phyloP scores from a whole-genome alignment of 1,284 basidiomycete genomes.

The Rugosomyces carneus region DNA sequence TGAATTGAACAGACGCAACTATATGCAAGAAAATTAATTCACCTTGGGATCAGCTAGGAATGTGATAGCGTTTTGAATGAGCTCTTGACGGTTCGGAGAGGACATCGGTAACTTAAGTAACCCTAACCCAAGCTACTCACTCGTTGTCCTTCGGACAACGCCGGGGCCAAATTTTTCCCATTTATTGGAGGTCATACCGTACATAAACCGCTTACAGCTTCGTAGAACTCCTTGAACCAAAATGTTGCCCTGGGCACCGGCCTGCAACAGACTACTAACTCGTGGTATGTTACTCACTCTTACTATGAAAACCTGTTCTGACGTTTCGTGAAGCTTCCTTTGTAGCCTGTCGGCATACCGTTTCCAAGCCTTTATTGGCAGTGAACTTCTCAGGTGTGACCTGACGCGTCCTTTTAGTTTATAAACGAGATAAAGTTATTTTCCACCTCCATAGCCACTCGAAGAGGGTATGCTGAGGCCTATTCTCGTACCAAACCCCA shows the following conservation, averaged over 20 bases:
- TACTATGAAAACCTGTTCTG: conserved; percentile 12
- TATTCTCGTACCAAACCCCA: conserved; percentile 89
- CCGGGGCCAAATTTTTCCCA: conserved; percentile 7
- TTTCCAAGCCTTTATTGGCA: conserved; percentile 22
- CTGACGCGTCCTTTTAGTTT: conserved; percentile 15
- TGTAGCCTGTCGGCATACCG: conserved; percentile 31
- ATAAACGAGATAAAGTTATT: conserved; percentile 8
- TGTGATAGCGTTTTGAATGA: conserved; percentile 73
- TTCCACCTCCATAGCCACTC: conserved; percentile 23
- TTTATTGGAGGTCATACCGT: too few relatives aligned
- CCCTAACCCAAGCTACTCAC: conserved; percentile 18
- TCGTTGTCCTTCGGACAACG: conserved; percentile 18
- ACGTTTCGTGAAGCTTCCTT: conserved; percentile 26
- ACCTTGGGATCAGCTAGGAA: conserved; percentile 79
- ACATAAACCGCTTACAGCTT: too few relatives aligned
- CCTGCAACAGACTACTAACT: conserved; percentile 43
- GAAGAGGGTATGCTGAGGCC: conserved; percentile 73
- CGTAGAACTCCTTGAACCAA: conserved; percentile 12
- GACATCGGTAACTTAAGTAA: conserved; percentile 31
- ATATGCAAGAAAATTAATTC: conserved; percentile 13
- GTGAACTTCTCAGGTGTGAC: conserved; percentile 21
- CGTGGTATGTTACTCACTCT: conserved; percentile 34
- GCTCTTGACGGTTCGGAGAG: conserved; percentile 58
- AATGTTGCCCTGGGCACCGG: conserved; percentile 49
- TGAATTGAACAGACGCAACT: neutral